A percentile compares a stretch with the other conserved stretches of the same genome.
phyloP scores from a whole-genome alignment of 129 eudicot genomes.

The Chrysanthemum makinoi region DNA sequence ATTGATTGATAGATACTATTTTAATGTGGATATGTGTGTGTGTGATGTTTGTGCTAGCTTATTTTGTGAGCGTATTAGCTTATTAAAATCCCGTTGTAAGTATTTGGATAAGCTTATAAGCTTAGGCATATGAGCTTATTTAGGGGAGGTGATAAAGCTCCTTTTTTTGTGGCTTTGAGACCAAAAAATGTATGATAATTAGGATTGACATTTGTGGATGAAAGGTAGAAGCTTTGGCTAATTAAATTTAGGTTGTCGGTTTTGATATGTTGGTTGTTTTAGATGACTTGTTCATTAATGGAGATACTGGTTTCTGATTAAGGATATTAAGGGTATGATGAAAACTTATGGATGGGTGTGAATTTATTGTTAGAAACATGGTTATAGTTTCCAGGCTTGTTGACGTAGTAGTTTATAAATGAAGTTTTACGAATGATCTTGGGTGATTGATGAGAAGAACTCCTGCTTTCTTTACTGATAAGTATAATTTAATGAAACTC shows the following conservation, averaged over 20 bases:
- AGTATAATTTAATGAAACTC: constrained; percentile 10
- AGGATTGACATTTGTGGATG: neutral
- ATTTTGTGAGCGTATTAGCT: too few relatives aligned
- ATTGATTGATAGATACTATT: constrained; percentile 19
- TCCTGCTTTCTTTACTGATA: constrained; percentile 2
- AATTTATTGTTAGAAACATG: neutral
- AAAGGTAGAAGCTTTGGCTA: constrained; percentile 2
- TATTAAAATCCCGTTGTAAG: too few relatives aligned
- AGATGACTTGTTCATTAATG: constrained; percentile 6
- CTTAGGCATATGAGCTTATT: too few relatives aligned
- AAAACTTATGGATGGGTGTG: neutral
- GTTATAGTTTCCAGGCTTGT: constrained; percentile 1
- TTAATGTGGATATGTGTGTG: neutral
- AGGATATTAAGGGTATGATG: neutral
- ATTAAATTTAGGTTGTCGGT: constrained; percentile 7
- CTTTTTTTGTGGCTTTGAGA: too few relatives aligned
- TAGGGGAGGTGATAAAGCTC: too few relatives aligned
- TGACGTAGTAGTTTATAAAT: neutral
- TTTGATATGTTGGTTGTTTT: constrained; percentile 8
- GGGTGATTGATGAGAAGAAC: constrained; percentile 3
- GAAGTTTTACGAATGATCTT: neutral
- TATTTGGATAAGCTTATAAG: too few relatives aligned
- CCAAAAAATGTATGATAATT: neutral
- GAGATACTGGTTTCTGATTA: neutral
- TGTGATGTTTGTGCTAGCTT: too few relatives aligned